Base-by-base conservation (phyloP, 2,329 filamentous ascomycete genomes). In the Dactylellina leptospora region DNA sequence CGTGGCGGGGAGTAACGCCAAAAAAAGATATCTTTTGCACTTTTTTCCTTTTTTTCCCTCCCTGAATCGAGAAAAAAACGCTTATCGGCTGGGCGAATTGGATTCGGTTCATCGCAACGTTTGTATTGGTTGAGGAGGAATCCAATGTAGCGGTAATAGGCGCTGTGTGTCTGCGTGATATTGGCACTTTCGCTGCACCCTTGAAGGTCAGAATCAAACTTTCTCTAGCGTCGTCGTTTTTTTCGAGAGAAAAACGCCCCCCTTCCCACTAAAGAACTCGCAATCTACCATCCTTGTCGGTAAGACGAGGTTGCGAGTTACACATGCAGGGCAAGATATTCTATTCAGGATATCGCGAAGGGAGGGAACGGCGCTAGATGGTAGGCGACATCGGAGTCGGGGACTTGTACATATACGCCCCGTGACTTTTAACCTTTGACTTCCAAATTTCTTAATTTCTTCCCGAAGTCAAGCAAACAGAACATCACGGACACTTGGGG, bases 81-180 rank as follows among this genome's bases (percentile, higher is more conserved):
- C 42, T 61, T 54, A 54, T 63, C 48, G 30, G 42, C 28, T 51
- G 16, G 44, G 38, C 36, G 47, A 51, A 30, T 30, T 33, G 25
- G 45, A 4, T 16, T 20, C 27, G 4, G 25, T n/a, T n/a, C n/a
- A n/a, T n/a, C n/a, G n/a, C n/a, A n/a, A n/a, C n/a, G 28, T 11
- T 42, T 27, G 27, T 27, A 9, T 18, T 40, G 48, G n/a, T 23
- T 40, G 16, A 51, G 33, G 18, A 16, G 36, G 30, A 51, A 33
- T 33, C 61, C 44, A 53, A 51, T 16, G 51, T 16, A 44, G 61
- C 61, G 61, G 61, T 66, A 66, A 66, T 66, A 66, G 61, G 42
- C 61, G 61, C 61, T 66, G 3, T 36, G 42, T 58, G 42, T 23
- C 6, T 22, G 22, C n/a, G 22, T 56, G 50, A 48, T 42, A 56